These are phyloP conservation scores for Blastomyces silverae DNA, from an alignment of 2,329 filamentous ascomycete genomes.

Conservation along the genomic window DNA sequence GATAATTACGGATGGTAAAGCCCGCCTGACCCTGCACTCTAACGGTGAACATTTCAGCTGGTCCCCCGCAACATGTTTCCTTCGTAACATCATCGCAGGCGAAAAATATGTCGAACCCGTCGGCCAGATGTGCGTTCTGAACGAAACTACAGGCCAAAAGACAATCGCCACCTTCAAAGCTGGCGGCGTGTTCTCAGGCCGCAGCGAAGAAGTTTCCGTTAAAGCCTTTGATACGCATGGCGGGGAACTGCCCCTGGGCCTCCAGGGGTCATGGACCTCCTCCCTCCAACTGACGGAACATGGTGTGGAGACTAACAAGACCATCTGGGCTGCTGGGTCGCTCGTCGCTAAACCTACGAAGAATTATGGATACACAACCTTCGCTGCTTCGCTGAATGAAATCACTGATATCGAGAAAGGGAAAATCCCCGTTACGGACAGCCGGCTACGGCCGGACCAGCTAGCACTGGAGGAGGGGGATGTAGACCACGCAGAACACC, in stretches of 20 bases:
- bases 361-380: slow-evolving; percentile 81
- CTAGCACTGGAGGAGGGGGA: slow-evolving; percentile 73
- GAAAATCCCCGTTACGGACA: slow-evolving; percentile 73
- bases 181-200: slow-evolving; percentile 94
- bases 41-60: slow-evolving; percentile 80
- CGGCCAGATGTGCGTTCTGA: slow-evolving; percentile 76
- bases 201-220: slow-evolving; percentile 80
- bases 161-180: slow-evolving; percentile 85
- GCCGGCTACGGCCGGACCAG: slow-evolving; percentile 78
- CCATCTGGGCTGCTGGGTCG: slow-evolving; percentile 70
- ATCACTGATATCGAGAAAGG: slow-evolving; percentile 70
- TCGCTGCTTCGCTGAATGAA: slow-evolving; percentile 82
- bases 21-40: slow-evolving; percentile 67
- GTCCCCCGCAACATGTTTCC: slow-evolving; percentile 79
- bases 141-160: slow-evolving; percentile 76
- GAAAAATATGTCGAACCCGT: slow-evolving; percentile 98
- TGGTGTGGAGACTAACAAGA: slow-evolving; percentile 55
- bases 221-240: slow-evolving; percentile 65
- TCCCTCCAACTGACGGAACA: slow-evolving; percentile 60
- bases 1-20: slow-evolving; percentile 83
- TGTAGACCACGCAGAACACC: slow-evolving; percentile 71
- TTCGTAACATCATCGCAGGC: slow-evolving; percentile 93
- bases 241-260: slow-evolving; percentile 56
- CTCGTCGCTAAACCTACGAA: slow-evolving; percentile 72
- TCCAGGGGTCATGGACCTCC: slow-evolving; percentile 79